phyloP scores from a whole-genome alignment of 495 filamentous ascomycete genomes.

The Astrothelium macrocarpum region DNA sequence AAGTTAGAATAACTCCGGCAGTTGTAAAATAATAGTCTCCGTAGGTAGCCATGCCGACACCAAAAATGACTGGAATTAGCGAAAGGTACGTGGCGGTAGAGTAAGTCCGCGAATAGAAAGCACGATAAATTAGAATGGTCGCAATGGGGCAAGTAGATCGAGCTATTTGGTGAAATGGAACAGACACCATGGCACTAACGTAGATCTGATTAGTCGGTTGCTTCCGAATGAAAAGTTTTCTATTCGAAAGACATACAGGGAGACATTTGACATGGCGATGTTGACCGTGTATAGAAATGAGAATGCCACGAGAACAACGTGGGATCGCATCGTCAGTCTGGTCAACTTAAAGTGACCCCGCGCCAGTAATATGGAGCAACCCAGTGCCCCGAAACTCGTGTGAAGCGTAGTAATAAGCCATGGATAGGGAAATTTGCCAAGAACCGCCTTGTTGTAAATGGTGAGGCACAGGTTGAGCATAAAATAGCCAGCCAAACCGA shows the following conservation, averaged over 20 bases:
- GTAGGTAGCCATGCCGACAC: constrained; percentile 45
- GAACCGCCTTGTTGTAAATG: constrained; percentile 46
- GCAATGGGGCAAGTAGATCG: constrained; percentile 47
- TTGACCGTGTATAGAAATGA: constrained; percentile 50
- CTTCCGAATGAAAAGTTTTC: not conserved
- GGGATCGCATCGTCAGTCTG: constrained; percentile 37
- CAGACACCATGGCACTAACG: constrained; percentile 38
- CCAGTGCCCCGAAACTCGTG: constrained; percentile 40
- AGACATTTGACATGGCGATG: constrained; percentile 49
- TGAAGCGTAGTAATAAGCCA: constrained; percentile 49
- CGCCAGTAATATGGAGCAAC: constrained; percentile 39
- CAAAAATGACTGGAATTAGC: constrained; percentile 47
- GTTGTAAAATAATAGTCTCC: constrained; percentile 50
- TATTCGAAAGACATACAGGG: constrained; percentile 24
- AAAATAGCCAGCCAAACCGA: constrained; percentile 41
- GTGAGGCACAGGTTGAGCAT: constrained; percentile 44
- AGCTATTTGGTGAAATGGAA: constrained; percentile 52
- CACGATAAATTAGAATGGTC: constrained; percentile 46
- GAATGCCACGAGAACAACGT: constrained; percentile 40
- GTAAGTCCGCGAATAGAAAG: constrained; percentile 41
- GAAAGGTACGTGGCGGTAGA: constrained; percentile 43
- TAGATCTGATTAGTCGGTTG: not conserved
- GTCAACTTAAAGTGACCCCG: constrained; percentile 40
- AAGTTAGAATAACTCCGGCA: constrained; percentile 43
- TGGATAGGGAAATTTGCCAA: constrained; percentile 46